Base-by-base conservation (phyloP, 495 filamentous ascomycete species). In the Aspergillus steynii region DNA sequence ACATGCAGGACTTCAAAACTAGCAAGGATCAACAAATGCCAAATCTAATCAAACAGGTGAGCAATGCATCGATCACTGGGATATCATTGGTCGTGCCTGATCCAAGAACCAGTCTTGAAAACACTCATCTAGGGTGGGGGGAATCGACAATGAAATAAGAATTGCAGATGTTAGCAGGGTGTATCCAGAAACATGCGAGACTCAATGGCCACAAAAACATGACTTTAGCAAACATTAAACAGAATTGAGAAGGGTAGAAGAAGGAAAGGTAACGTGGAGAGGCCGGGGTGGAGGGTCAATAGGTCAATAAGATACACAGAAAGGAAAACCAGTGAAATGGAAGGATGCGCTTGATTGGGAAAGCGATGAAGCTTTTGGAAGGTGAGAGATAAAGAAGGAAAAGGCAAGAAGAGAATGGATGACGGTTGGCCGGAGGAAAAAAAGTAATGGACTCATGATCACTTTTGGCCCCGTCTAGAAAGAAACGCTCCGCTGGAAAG, bases 301-400 rank as follows among this genome's bases (percentile, higher is more conserved):
- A 32, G 32, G 51, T 49, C 28, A 59, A 45, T 57, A 65, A 45
- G 46, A 57, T 65, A 63, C 63, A 68, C 50, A 62, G 32, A 47
- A 61, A 65, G 56, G 49, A 60, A 59, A 55, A 49, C 48, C 49
- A 50, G 28, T 15, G 5, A 50, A 15, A 29, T 50, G 27, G 50
- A 55, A 20, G 52, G 37, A 55, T 46, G 25, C 4, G 28, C 55
- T 15, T 10, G 55, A 29, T 20, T 50, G 25, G 14, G 5, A 32
- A 46, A 49, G 42, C 45, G 26, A 55, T 29, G 42, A 32, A 26
- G n/a, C 15, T 7, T 50, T n/a, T 27, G 14, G 29, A 45, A 28
- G 42, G 29, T 49, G 27, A 53, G 25, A 52, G 61, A 53, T 29
- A 47, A 26, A 29, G 27, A 29, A 58, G 42, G 1, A 32, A 37